Conservation (phyloP, 108 stramenopile genomes). For the Cyclostephanos invisitatus region DNA sequence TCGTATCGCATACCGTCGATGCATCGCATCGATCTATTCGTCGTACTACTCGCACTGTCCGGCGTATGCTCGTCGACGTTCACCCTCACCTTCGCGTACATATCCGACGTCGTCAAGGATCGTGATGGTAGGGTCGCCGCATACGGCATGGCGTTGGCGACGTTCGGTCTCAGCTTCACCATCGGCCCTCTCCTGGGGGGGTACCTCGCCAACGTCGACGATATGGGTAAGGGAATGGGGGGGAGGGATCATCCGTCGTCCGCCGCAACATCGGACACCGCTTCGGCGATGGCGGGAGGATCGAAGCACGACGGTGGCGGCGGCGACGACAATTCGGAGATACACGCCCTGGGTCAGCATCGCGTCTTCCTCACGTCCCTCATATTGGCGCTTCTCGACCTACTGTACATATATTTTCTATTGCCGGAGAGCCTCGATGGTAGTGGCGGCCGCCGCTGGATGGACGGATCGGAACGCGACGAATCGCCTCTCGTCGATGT, state of each 20-base stretch:
- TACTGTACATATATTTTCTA: conserved; percentile 73
- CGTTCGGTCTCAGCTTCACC: conserved; percentile 93
- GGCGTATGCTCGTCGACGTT: conserved; percentile 97
- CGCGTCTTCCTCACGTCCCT: conserved; percentile 70
- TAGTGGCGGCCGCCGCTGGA: conserved; percentile 6
- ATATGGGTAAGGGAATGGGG: conserved; percentile 28
- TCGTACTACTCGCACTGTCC: conserved; percentile 72
- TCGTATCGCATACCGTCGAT: too few species aligned
- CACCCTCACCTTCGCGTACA: conserved; percentile 96
- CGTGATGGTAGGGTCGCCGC: conserved; percentile 88
- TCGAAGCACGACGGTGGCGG: background rate
- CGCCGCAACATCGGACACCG: conserved; percentile 51
- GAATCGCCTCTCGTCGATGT: conserved; percentile 13
- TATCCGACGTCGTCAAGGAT: conserved; percentile 86
- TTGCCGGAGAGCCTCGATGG: conserved; percentile 71
- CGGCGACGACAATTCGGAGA: conserved; percentile 11
- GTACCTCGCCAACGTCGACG: conserved; percentile 71
- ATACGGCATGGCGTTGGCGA: conserved; percentile 96
- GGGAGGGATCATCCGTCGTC: conserved; percentile 53
- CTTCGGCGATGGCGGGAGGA: conserved; percentile 7
- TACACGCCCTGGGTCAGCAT: conserved; percentile 54
- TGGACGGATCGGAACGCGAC: conserved; percentile 9
- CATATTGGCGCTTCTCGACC: conserved; percentile 67
- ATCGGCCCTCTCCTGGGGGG: conserved; percentile 96
- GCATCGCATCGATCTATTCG: conserved; percentile 60